Evolutionary conservation across 164 flowering plant species (phyloP).

Genomic region (Tetracentron sinense): DNA sequence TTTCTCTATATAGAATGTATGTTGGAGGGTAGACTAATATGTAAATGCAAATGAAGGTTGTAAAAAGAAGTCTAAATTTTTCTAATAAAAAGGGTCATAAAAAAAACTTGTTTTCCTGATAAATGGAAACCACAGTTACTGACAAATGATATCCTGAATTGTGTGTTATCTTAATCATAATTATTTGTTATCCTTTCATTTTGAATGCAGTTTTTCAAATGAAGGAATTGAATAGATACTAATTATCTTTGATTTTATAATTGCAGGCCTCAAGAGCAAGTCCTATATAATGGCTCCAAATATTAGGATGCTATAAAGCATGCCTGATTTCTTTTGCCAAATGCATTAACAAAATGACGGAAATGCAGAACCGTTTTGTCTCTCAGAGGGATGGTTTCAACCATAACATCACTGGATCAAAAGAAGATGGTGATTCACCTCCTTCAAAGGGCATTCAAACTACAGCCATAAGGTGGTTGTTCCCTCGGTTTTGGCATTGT

Average conservation of each 20-base stretch:
- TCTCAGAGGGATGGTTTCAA: no score
- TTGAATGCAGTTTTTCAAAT: no score
- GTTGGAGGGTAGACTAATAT: no score
- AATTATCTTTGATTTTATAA: background rate
- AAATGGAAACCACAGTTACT: no score
- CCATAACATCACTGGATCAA: background rate
- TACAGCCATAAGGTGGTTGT: conserved; percentile 8
- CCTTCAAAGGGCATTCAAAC: conserved; percentile 1
- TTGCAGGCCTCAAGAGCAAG: conserved; percentile 27
- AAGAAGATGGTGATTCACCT: conserved; percentile 2
- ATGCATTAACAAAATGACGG: background rate
- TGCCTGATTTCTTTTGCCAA: conserved; percentile 1
- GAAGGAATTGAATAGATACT: background rate
- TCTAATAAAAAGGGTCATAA: no score
- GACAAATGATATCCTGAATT: no score
- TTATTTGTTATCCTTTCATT: no score
- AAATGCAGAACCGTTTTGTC: background rate
- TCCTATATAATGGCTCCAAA: conserved; percentile 14
- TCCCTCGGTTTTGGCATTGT: conserved; percentile 8
- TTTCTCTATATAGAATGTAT: no score
- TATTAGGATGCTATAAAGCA: background rate
- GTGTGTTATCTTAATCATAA: no score
- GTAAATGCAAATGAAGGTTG: no score
- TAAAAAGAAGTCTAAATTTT: no score
- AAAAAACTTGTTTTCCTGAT: no score